Percentiles rank a stretch among this genome's conserved stretches.
phyloP scores from a whole-genome alignment of 306 rosid species.

The Cicer chorassanicum region DNA sequence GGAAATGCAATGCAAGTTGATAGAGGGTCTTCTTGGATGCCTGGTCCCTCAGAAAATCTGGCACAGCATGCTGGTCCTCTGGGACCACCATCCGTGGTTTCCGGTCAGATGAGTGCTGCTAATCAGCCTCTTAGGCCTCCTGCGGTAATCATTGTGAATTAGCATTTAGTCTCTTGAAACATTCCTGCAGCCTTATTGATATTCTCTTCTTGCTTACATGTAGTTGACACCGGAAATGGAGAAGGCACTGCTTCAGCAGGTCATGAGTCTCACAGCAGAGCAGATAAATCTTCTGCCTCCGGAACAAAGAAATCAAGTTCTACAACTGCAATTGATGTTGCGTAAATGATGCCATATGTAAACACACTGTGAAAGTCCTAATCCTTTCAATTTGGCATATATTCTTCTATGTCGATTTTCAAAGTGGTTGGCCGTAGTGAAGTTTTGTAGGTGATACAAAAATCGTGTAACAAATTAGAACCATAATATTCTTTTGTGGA shows the following conservation, averaged over 20 bases:
- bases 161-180: conserved; percentile 19
- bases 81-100: conserved; percentile 57
- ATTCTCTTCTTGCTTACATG: conserved; percentile 41
- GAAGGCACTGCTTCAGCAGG: conserved; percentile 93
- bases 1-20: conserved; percentile 76
- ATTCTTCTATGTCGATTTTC: conserved; percentile 17
- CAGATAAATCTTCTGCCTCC: conserved; percentile 88
- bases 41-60: conserved; percentile 65
- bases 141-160: conserved; percentile 49
- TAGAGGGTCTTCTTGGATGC: conserved; percentile 76
- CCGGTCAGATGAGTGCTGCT: conserved; percentile 65
- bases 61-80: conserved; percentile 64
- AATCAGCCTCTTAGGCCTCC: conserved; percentile 65
- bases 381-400: conserved; percentile 42
- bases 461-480: conserved; percentile 40
- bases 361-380: not conserved
- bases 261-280: conserved; percentile 93
- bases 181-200: conserved; percentile 34
- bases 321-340: conserved; percentile 85
- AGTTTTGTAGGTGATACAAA: conserved; percentile 27
- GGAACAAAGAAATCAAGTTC: conserved; percentile 93
- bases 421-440: conserved; percentile 26
- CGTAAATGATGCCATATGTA: conserved; percentile 65
- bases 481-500: not conserved
- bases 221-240: conserved; percentile 94